phyloP scores from a whole-genome alignment of 1,284 basidiomycete genomes.

The Puccinia novopanici region DNA sequence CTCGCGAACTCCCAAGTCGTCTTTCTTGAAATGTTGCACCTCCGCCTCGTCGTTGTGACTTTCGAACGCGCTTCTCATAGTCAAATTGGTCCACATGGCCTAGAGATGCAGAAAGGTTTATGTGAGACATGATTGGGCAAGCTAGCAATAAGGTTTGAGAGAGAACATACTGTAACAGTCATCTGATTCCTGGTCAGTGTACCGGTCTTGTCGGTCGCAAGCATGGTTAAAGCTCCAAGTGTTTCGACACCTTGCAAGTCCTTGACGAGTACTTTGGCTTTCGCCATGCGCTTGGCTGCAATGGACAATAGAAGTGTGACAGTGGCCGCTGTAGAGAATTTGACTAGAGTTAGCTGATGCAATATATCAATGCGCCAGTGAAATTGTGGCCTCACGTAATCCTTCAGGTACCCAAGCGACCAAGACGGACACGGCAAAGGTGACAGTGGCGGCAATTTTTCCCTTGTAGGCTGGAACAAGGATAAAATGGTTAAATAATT shows the following conservation, averaged over 20 bases:
- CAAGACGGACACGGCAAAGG: slow-evolving; percentile 70
- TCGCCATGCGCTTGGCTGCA: slow-evolving; percentile 72
- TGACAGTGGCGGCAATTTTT: slow-evolving; percentile 66
- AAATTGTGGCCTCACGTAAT: slow-evolving; percentile 30
- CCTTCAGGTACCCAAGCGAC: slow-evolving; percentile 71
- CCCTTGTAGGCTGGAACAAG: slow-evolving; percentile 65
- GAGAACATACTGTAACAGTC: no score
- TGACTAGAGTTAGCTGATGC: slow-evolving; percentile 58
- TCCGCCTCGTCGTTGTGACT: slow-evolving; percentile 69
- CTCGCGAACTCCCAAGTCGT: slow-evolving; percentile 67
- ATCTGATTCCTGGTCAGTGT: slow-evolving; percentile 74
- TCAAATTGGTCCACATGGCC: slow-evolving; percentile 27
- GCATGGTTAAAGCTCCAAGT: slow-evolving; percentile 64
- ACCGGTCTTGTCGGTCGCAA: slow-evolving; percentile 75
- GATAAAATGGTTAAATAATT: background rate
- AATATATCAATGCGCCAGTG: background rate
- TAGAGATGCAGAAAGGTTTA: slow-evolving; percentile 68
- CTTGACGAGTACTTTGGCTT: slow-evolving; percentile 71
- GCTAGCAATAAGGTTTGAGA: slow-evolving; percentile 59
- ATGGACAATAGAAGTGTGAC: slow-evolving; percentile 72
- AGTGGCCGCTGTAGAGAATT: slow-evolving; percentile 62
- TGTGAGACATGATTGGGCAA: slow-evolving; percentile 62
- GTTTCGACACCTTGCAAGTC: slow-evolving; percentile 73
- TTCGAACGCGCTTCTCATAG: slow-evolving; percentile 55
- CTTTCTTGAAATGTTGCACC: slow-evolving; percentile 64